Evolutionary conservation across 768 basidiomycete species (phyloP).

Genomic region (Trametes maxima): DNA sequence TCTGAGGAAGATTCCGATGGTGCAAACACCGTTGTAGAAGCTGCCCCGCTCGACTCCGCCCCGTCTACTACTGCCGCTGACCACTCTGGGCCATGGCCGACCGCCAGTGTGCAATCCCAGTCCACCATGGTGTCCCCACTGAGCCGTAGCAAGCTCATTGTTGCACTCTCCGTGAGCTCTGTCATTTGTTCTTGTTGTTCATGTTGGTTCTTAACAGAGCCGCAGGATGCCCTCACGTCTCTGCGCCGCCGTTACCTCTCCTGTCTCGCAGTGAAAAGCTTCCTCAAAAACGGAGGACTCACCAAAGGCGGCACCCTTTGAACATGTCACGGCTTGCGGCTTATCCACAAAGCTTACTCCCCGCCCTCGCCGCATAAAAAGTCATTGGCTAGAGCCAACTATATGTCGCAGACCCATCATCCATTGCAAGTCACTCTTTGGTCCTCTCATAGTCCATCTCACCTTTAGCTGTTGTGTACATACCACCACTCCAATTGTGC

Average conservation of each 20-base stretch:
- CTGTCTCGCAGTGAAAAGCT: not conserved
- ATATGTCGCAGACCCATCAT: not conserved
- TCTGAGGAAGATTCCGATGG: not conserved
- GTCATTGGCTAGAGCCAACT: no score
- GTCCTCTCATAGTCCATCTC: no score
- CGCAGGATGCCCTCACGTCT: not conserved
- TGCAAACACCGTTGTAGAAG: not conserved
- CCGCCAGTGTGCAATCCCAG: not conserved
- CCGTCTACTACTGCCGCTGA: not conserved
- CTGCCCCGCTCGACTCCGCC: not conserved
- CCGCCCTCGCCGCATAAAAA: not conserved
- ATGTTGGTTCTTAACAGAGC: not conserved
- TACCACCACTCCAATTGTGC: no score
- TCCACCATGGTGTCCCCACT: not conserved
- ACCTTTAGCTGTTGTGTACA: no score
- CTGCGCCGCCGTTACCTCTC: conserved; percentile 8
- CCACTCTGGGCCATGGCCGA: not conserved
- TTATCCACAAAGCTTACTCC: not conserved
- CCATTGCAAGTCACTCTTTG: no score
- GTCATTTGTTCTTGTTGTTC: not conserved
- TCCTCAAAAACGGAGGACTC: not conserved
- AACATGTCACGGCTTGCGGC: not conserved
- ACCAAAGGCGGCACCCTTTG: not conserved
- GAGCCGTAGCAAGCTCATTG: conserved; percentile 8
- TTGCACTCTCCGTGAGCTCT: not conserved